Evolutionary conservation across 116 monocot species (phyloP).

Genomic region (Papilionanthe hybrid): DNA sequence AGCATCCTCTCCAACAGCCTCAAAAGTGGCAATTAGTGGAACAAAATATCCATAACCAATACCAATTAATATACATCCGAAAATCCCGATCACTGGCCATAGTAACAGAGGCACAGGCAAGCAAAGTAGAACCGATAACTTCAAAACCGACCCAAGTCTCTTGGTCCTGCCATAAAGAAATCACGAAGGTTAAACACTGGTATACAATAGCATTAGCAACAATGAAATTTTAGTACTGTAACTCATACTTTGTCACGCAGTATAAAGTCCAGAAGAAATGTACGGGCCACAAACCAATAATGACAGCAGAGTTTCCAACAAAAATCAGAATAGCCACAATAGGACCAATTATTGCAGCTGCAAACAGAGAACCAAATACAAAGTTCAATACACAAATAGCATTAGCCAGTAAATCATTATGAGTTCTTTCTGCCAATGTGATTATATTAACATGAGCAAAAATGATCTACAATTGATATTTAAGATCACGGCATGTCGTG

Average conservation of each 20-base stretch:
- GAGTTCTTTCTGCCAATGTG: background rate
- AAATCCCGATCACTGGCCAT: conserved; percentile 47
- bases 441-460: background rate
- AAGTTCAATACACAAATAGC: background rate
- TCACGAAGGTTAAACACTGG: background rate
- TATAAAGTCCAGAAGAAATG: conserved; percentile 83
- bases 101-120: conserved; percentile 58
- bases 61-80: conserved; percentile 58
- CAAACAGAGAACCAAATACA: background rate
- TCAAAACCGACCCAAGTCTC: conserved; percentile 57
- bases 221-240: background rate
- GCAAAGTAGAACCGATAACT: conserved; percentile 30
- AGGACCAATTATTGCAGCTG: conserved; percentile 62
- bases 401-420: background rate
- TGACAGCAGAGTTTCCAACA: conserved; percentile 57
- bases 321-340: conserved; percentile 37
- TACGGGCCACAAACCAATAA: conserved; percentile 86
- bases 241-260: conserved; percentile 48
- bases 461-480: background rate
- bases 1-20: conserved; percentile 49
- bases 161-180: conserved; percentile 46
- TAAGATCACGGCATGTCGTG: background rate
- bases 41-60: conserved; percentile 65
- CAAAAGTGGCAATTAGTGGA: conserved; percentile 76
- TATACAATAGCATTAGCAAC: background rate